phyloP scores from a whole-genome alignment of 768 basidiomycete genomes.

The Boletus sp. region DNA sequence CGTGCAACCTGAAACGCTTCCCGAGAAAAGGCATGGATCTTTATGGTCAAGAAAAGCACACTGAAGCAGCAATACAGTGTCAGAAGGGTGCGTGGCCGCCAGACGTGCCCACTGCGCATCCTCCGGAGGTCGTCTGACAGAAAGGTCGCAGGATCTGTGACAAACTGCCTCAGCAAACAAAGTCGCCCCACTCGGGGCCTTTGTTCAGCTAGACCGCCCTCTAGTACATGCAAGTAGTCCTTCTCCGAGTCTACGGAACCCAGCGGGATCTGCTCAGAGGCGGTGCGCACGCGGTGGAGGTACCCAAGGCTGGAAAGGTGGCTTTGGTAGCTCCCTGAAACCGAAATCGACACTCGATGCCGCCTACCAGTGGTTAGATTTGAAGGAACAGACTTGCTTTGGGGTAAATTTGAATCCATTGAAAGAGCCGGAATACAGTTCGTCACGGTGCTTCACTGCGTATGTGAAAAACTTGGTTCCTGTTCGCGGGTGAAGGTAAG shows the following conservation, averaged over 20 bases:
- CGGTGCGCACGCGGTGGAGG: slow-evolving; percentile 37
- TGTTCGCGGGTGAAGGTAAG: background rate
- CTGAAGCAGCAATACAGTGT: slow-evolving; percentile 42
- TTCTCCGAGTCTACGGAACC: background rate
- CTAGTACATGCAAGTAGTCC: slow-evolving; percentile 14
- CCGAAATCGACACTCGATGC: slow-evolving; percentile 25
- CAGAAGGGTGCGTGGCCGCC: slow-evolving; percentile 32
- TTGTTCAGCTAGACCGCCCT: slow-evolving; percentile 16
- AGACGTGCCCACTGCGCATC: slow-evolving; percentile 21
- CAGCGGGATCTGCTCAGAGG: slow-evolving; percentile 22
- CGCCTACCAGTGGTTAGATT: slow-evolving; percentile 15
- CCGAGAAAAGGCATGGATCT: slow-evolving; percentile 17
- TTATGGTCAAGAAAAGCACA: slow-evolving; percentile 36
- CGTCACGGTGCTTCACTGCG: background rate
- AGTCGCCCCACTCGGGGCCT: slow-evolving; percentile 16
- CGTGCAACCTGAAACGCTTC: background rate
- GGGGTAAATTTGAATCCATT: slow-evolving; percentile 19
- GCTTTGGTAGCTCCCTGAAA: slow-evolving; percentile 43
- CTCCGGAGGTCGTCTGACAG: slow-evolving; percentile 26
- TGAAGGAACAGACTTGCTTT: slow-evolving; percentile 27
- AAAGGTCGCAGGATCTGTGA: slow-evolving; percentile 22
- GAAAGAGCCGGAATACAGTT: background rate
- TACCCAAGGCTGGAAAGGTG: slow-evolving; percentile 43
- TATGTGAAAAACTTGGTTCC: background rate
- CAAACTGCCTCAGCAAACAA: slow-evolving; percentile 28